A percentile compares a stretch with the other conserved stretches of the same genome.
These are phyloP conservation scores for Acephala macrosclerotiorum DNA, from an alignment of 2,329 filamentous ascomycete genomes.

Conservation along the genomic window DNA sequence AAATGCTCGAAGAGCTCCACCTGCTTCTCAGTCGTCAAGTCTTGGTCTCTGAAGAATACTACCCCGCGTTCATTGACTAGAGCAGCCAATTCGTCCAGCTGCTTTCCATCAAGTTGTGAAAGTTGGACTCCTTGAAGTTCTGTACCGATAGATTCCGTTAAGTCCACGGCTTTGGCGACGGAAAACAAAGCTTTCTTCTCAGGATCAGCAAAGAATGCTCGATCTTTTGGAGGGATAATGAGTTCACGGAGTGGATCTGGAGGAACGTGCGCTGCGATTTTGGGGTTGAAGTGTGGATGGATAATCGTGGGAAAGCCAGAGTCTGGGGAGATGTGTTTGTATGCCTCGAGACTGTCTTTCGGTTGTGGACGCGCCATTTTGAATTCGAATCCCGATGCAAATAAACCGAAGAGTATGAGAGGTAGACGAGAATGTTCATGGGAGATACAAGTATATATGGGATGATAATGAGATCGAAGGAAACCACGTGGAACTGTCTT, in stretches of 20 bases:
- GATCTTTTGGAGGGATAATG: conserved; percentile 43
- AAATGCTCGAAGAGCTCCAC: conserved; percentile 56
- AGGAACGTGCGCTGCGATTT: conserved; percentile 30
- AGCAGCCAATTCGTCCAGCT: conserved; percentile 42
- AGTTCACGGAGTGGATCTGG: conserved; percentile 29
- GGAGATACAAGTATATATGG: background rate
- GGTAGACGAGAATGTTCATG: background rate
- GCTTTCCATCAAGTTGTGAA: conserved; percentile 33
- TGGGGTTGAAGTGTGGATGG: conserved; percentile 36
- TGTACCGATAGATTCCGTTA: conserved; percentile 52
- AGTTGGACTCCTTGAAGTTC: conserved; percentile 38
- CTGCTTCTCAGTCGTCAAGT: conserved; percentile 53
- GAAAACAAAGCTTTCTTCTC: conserved; percentile 52
- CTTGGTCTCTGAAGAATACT: conserved; percentile 60
- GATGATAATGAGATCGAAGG: background rate
- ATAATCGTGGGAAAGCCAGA: conserved; percentile 33
- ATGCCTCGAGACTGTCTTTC: conserved; percentile 34
- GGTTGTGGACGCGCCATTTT: conserved; percentile 24
- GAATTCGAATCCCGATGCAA: background rate
- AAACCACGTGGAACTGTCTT: background rate
- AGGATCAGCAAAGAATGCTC: conserved; percentile 53
- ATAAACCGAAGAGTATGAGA: background rate
- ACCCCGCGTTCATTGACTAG: conserved; percentile 49
- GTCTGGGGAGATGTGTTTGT: conserved; percentile 37
- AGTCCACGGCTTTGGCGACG: conserved; percentile 47